A percentile compares a stretch with the other conserved stretches of the same genome.
These are phyloP conservation scores for Trichophyton schoenleinii DNA, from an alignment of 2,329 filamentous ascomycete genomes.

Conservation along the genomic window DNA sequence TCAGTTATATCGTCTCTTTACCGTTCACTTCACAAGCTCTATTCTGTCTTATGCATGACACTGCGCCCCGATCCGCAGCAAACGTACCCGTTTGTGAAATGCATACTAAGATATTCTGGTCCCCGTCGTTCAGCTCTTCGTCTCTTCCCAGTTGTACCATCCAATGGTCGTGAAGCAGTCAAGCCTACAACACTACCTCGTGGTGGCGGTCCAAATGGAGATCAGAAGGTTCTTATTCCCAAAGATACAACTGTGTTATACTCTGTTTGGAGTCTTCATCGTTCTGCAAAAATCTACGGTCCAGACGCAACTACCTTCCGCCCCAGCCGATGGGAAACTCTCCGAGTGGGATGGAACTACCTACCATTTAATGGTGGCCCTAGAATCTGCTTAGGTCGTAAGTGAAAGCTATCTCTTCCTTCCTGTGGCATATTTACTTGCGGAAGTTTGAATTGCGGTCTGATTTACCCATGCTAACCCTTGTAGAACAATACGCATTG, in stretches of 20 bases:
- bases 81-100: background rate
- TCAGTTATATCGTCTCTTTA: conserved; percentile 8
- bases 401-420: background rate
- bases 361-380: conserved; percentile 65
- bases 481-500: conserved; percentile 42
- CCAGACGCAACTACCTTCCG: conserved; percentile 25
- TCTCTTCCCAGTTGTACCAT: conserved; percentile 43
- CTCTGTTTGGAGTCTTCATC: conserved; percentile 42
- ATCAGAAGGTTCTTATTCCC: conserved; percentile 35
- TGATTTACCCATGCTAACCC: background rate
- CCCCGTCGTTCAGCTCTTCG: conserved; percentile 32
- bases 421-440: background rate
- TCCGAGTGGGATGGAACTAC: conserved; percentile 58
- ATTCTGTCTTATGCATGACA: background rate
- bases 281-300: conserved; percentile 33
- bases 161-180: conserved; percentile 40
- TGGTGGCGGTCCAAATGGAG: conserved; percentile 37
- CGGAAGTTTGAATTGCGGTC: background rate
- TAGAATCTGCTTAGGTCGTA: conserved; percentile 49
- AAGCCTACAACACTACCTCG: conserved; percentile 40
- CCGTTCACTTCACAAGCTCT: background rate
- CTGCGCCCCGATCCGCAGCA: background rate
- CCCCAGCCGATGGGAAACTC: conserved; percentile 56
- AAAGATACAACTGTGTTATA: conserved; percentile 33
- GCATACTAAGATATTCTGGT: background rate